Base-by-base conservation (phyloP, 169 alveolate species). In the Babesia caballi region DNA sequence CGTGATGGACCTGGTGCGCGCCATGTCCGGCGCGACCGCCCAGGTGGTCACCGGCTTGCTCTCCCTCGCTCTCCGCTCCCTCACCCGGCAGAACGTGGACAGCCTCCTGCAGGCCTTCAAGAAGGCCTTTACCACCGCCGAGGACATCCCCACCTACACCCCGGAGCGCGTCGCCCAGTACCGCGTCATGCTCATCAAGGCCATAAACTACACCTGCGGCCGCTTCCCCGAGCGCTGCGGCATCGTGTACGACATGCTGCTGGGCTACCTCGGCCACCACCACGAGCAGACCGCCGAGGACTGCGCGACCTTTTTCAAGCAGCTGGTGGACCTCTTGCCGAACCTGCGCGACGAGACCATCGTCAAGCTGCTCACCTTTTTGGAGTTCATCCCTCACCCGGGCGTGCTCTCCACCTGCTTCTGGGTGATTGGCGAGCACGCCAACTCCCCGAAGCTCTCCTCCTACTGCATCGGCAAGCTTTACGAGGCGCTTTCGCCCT, bases 1-100 rank as follows among this genome's bases (percentile, higher is more conserved):
- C 68, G 91, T 90, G n/a, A 80, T 91, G 71, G 97, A 95, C 46
- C 84, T 95, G 36, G 82, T 94, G 6, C 91, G 93, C 35, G 92
- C 94, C 9, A 69, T 94, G 35, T 88, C 75, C 47, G 83, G 88
- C 38, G 88, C 95, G 15, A 87, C 93, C 17, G 74, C 69, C 36
- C 94, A 91, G 63, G 86, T 95, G 28, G 81, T 94, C n/a, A 74
- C 81, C 57, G 92, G 89, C 30, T 85, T 95, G 27, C 83, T 95
- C 28, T 90, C 93, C 42, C 74, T 94, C 19, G 90, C 90, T 23
- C 69, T 84, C 11, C 82, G 77, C 36, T 52, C 81, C 17, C 36
- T 82, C 6, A 84, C 80, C 17, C 74, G 82, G 15, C 66, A 83
- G 35, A 89, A 89, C 56, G 91, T 82, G 44, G 76, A 74, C 30